phyloP scores from a whole-genome alignment of 2,329 filamentous ascomycete species.

The Diaporthe citri region DNA sequence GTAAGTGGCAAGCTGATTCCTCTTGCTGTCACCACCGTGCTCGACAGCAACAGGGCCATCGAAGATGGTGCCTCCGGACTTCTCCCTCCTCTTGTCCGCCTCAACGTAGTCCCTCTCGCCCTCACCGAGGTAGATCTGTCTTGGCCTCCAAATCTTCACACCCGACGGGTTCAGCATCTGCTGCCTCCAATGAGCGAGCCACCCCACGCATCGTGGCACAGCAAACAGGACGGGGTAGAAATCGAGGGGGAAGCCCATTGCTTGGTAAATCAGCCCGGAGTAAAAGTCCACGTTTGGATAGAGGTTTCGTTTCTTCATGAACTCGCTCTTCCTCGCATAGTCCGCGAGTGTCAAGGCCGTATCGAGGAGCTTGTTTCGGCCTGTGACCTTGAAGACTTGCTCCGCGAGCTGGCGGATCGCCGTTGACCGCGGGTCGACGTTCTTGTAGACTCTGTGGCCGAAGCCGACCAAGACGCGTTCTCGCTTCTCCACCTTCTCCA shows the following conservation, averaged over 20 bases:
- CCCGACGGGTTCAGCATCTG: constrained; percentile 59
- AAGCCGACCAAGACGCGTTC: constrained; percentile 68
- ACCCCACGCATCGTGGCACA: constrained; percentile 63
- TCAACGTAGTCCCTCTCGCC: constrained; percentile 59
- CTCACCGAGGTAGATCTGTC: constrained; percentile 62
- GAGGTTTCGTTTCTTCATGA: constrained; percentile 62
- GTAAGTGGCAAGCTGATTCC: constrained; percentile 55
- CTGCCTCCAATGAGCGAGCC: constrained; percentile 66
- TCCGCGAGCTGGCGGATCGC: constrained; percentile 63
- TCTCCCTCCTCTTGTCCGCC: constrained; percentile 49
- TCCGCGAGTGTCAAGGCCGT: constrained; percentile 61
- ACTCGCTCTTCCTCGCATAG: constrained; percentile 59
- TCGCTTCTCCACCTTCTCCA: constrained; percentile 62
- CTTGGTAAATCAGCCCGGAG: constrained; percentile 65
- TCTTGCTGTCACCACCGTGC: constrained; percentile 58
- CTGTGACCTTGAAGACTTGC: constrained; percentile 62
- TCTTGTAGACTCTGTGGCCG: constrained; percentile 68
- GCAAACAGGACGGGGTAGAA: constrained; percentile 66
- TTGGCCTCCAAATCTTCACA: constrained; percentile 64
- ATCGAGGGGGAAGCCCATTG: constrained; percentile 65
- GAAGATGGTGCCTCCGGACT: constrained; percentile 49
- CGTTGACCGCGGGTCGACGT: constrained; percentile 64
- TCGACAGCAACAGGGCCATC: constrained; percentile 52
- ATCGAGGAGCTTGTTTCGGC: constrained; percentile 64
- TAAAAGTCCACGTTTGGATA: constrained; percentile 66